phyloP scores from a whole-genome alignment of 805 yeast genomes.

The Isabelozyma pseudorhagii region DNA sequence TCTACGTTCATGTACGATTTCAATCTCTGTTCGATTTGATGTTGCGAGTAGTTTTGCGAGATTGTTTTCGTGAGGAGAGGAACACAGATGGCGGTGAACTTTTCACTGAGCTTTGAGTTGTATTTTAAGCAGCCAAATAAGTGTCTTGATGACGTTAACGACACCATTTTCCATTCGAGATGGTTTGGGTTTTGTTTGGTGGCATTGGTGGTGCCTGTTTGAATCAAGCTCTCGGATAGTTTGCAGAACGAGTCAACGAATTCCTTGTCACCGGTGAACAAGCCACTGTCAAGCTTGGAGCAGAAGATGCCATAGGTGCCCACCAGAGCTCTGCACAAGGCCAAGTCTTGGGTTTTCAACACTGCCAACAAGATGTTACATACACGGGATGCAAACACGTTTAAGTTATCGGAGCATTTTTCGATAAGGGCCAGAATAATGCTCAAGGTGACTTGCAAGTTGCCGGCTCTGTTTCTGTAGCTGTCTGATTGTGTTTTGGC shows the following conservation, averaged over 20 bases:
- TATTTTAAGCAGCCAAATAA: conserved; percentile 37
- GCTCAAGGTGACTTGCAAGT: conserved; percentile 75
- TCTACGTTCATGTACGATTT: conserved; percentile 25
- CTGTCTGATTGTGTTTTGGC: conserved; percentile 62
- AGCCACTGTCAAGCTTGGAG: conserved; percentile 52
- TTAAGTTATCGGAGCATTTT: conserved; percentile 78
- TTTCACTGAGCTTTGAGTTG: conserved; percentile 23
- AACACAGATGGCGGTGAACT: conserved; percentile 30
- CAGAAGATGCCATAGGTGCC: conserved; percentile 45
- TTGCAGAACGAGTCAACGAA: conserved; percentile 49
- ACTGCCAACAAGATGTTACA: conserved; percentile 56
- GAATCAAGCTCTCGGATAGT: conserved; percentile 19
- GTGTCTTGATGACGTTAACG: conserved; percentile 37
- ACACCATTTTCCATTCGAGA: conserved; percentile 45
- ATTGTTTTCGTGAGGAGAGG: conserved; percentile 38
- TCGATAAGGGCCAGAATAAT: conserved; percentile 67
- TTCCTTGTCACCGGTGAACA: conserved; percentile 62
- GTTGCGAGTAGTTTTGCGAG: conserved; percentile 13
- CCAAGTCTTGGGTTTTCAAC: conserved; percentile 55
- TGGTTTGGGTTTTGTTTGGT: conserved; percentile 22
- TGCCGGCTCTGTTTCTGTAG: conserved; percentile 64
- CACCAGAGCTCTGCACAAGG: conserved; percentile 53
- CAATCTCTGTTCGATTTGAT: conserved; percentile 18
- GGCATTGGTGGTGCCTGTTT: conserved; percentile 8
- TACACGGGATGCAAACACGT: conserved; percentile 72